Evolutionary conservation across 768 basidiomycete genomes (phyloP), one percentile per base, ranked within the genome.

Genomic region (Polyporus arcularius): DNA sequence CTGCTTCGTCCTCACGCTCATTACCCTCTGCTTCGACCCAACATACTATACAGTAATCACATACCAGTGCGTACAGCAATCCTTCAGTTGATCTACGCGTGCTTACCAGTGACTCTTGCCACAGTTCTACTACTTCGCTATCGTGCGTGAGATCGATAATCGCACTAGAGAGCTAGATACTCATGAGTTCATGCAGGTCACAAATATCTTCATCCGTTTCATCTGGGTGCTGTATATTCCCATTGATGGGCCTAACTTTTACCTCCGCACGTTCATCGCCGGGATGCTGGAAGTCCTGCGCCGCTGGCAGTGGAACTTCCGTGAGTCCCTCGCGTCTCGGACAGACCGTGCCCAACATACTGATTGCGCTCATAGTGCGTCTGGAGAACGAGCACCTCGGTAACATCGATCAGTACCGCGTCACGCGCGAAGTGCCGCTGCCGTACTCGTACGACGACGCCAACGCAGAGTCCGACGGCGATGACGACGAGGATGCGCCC

Each of bases 341-440:
- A 45, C 43, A 9, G 14, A 2, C n/a, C 35, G 3, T 39, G 38
- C 15, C 9, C 16, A 55, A 15, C 10, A 2, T 12, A 46, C 41
- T 63, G 2, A 38, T 8, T 49, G 26, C 12, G 38, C 66, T 52
- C 7, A 48, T 35, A 92, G 88, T 84, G 73, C 90, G 92, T 65
- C 75, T 93, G 43, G 92, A 96, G 73, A 94, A 91, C 74, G 95
- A 97, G 75, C 95, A 97, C 65, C 75, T 96, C 30, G 91, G 92
- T 79, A 97, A 97, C 72, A 85, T 91, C 73, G 92, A 93, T 80
- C 93, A 94, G 67, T 96, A 93, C 72, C 92, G 94, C 26, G 85
- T 91, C 45, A 93, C 90, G 1, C 81, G 88, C 28, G 94, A 97
- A 68, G 85, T 94, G 14, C 90, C 92, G 0, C 74, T 97, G 38